A percentile compares a stretch with the other conserved stretches of the same genome.
Conservation (phyloP, 441 rosid species). For the Geranium incanum region DNA sequence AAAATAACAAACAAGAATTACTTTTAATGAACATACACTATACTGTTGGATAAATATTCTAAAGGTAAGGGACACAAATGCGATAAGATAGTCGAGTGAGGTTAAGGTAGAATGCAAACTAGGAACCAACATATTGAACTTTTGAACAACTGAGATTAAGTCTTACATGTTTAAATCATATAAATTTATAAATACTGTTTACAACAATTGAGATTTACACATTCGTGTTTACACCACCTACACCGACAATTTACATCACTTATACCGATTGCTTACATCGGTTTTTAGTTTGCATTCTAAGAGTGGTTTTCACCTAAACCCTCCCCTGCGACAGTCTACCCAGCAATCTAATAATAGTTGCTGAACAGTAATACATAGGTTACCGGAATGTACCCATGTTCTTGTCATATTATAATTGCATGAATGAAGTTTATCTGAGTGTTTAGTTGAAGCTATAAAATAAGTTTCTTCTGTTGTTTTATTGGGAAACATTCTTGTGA, state of each 20-base stretch:
- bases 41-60: neutral
- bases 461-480: neutral
- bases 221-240: too few species aligned
- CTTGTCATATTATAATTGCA: neutral
- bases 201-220: too few species aligned
- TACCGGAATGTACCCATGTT: neutral
- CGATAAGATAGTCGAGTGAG: neutral
- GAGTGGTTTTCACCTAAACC: too few species aligned
- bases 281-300: too few species aligned
- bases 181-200: too few species aligned
- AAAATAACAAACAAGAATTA: neutral
- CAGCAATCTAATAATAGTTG: neutral
- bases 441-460: neutral
- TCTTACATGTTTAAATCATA: too few species aligned
- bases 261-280: too few species aligned
- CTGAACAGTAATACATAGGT: neutral
- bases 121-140: too few species aligned
- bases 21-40: neutral
- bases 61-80: neutral
- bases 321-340: too few species aligned
- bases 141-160: too few species aligned
- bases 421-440: neutral
- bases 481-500: neutral
- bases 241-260: too few species aligned
- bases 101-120: too few species aligned